These are phyloP conservation scores for Coemansia sp. DNA, from an alignment of 192 early-diverging fungal genomes.

Conservation along the genomic window DNA sequence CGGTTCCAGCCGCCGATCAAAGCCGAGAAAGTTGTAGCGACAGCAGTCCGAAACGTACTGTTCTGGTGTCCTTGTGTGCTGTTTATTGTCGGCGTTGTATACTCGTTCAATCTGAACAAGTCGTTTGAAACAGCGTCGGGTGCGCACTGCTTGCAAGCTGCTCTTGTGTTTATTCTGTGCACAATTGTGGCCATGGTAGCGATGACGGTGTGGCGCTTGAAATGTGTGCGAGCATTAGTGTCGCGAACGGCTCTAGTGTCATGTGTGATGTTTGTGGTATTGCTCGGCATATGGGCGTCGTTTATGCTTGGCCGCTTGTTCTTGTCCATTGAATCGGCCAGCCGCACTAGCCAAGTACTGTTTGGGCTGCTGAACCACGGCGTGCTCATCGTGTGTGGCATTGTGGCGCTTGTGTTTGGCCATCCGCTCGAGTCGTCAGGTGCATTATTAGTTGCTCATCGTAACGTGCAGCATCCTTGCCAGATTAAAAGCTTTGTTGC, in stretches of 20 bases:
- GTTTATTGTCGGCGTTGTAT: slow-evolving; percentile 11
- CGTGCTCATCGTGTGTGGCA: slow-evolving; percentile 7
- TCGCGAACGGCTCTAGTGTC: not conserved
- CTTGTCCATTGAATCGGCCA: slow-evolving; percentile 12
- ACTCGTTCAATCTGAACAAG: not conserved
- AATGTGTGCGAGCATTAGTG: not conserved
- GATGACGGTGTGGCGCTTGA: not conserved
- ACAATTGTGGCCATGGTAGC: not conserved
- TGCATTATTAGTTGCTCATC: not conserved
- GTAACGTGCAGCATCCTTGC: not conserved
- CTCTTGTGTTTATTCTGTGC: slow-evolving; percentile 8
- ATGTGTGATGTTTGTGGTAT: not conserved
- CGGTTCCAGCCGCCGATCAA: slow-evolving; percentile 13
- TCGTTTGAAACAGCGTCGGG: not conserved
- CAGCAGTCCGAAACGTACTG: not conserved
- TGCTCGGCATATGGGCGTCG: slow-evolving; percentile 27
- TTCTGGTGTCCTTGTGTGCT: slow-evolving; percentile 6
- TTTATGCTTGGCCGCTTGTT: slow-evolving; percentile 35
- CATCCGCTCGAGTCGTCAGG: slow-evolving; percentile 9
- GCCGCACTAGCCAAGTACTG: slow-evolving; percentile 20
- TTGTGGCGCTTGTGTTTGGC: slow-evolving; percentile 8
- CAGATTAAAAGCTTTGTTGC: not conserved
- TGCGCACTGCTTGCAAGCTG: slow-evolving; percentile 11
- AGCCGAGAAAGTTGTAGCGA: not conserved
- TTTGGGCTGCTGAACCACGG: slow-evolving; percentile 14